These are phyloP conservation scores for Diplocarpon rosae DNA, from an alignment of 2,329 filamentous ascomycete genomes.

Conservation along the genomic window DNA sequence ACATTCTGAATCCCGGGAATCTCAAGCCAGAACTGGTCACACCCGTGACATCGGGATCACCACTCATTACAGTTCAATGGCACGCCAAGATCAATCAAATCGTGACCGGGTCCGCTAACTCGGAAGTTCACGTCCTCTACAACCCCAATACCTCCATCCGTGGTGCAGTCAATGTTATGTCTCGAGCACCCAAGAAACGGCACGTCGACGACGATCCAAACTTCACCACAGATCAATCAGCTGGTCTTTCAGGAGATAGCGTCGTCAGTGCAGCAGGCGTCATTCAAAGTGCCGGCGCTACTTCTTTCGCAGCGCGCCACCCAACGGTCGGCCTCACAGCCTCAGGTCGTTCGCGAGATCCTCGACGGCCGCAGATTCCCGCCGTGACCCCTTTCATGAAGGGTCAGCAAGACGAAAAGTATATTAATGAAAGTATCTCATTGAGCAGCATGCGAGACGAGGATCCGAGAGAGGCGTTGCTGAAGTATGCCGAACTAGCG, in stretches of 20 bases:
- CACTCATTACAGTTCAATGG: conserved; percentile 80
- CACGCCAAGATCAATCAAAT: conserved; percentile 95
- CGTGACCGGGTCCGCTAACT: conserved; percentile 83
- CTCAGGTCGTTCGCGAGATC: conserved; percentile 68
- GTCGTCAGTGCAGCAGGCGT: conserved; percentile 60
- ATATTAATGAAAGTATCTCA: conserved; percentile 80
- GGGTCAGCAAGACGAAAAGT: conserved; percentile 77
- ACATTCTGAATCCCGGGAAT: conserved; percentile 90
- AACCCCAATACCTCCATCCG: conserved; percentile 71
- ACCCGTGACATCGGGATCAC: conserved; percentile 73
- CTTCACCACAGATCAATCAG: conserved; percentile 71
- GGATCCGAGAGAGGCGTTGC: conserved; percentile 82
- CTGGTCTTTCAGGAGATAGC: conserved; percentile 73
- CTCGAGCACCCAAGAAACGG: conserved; percentile 83
- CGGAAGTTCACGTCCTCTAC: conserved; percentile 82
- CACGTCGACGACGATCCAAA: conserved; percentile 90
- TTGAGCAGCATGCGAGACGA: conserved; percentile 91
- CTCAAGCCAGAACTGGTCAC: conserved; percentile 76
- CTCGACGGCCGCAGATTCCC: conserved; percentile 74
- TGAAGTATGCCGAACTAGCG: conserved; percentile 91
- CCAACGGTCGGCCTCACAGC: conserved; percentile 66
- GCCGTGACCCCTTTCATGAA: conserved; percentile 82
- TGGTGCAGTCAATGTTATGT: conserved; percentile 83
- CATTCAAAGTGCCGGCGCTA: conserved; percentile 37
- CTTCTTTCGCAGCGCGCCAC: conserved; percentile 46